Conservation (phyloP, 805 yeast genomes). For the Cyberlindnera lachancei region DNA sequence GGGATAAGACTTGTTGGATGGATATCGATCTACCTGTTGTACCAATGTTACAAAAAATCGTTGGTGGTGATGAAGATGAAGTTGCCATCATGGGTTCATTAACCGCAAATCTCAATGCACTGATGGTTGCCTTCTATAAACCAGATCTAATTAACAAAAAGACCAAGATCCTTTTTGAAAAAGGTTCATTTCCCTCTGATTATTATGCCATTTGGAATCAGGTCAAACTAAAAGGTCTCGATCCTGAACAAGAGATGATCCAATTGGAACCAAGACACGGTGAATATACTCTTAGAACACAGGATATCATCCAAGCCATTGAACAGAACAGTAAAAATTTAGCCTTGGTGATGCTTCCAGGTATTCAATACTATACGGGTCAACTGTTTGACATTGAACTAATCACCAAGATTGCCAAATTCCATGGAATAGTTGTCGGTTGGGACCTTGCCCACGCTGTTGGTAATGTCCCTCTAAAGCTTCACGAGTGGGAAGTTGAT, state of each 20-base stretch:
- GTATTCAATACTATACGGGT: constrained; percentile 89
- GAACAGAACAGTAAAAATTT: constrained; percentile 50
- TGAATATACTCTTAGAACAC: constrained; percentile 50
- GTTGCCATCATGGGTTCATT: constrained; percentile 85
- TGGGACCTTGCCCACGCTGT: constrained; percentile 97
- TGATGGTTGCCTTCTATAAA: constrained; percentile 65
- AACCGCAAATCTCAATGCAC: constrained; percentile 72
- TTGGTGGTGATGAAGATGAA: constrained; percentile 71
- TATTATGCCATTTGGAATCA: constrained; percentile 77
- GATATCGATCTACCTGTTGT: constrained; percentile 74
- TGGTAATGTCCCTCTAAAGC: constrained; percentile 69
- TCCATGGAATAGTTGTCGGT: constrained; percentile 53
- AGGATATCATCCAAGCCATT: constrained; percentile 51
- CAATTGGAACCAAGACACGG: constrained; percentile 56
- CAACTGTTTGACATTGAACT: constrained; percentile 68
- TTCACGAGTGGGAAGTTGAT: constrained; percentile 89
- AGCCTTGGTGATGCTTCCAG: constrained; percentile 75
- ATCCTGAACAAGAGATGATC: constrained; percentile 46
- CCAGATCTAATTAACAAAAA: constrained; percentile 52
- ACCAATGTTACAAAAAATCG: constrained; percentile 61
- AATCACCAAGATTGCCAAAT: constrained; percentile 62
- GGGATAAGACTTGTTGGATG: constrained; percentile 69
- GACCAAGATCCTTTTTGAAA: constrained; percentile 73
- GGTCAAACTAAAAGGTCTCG: constrained; percentile 51
- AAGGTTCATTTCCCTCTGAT: constrained; percentile 88